Evolutionary conservation across 345 rosid genomes (phyloP).

Genomic region (Brassica carinata): DNA sequence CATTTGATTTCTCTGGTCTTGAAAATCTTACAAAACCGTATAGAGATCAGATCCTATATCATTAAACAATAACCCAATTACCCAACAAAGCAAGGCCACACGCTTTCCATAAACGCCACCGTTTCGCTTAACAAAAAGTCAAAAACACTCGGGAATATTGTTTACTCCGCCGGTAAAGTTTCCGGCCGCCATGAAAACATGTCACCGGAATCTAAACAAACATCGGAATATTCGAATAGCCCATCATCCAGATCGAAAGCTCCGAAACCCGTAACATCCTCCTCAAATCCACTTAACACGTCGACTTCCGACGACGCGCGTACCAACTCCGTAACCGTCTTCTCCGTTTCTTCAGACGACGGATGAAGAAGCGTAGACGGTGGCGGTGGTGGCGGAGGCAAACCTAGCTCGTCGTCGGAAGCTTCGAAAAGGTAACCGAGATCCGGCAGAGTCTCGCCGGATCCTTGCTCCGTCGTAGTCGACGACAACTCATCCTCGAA

Average conservation of each 20-base stretch:
- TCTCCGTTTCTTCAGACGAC: constrained; percentile 30
- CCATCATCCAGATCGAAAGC: constrained; percentile 54
- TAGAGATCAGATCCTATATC: background rate
- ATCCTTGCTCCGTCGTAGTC: constrained; percentile 16
- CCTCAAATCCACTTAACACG: constrained; percentile 47
- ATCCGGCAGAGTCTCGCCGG: constrained; percentile 49
- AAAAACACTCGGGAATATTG: background rate
- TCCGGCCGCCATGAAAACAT: constrained; percentile 54
- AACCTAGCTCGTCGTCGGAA: constrained; percentile 82
- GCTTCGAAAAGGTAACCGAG: constrained; percentile 77
- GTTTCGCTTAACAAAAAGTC: background rate
- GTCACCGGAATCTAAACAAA: constrained; percentile 44
- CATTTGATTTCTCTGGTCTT: constrained; percentile 1
- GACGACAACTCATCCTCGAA: constrained; percentile 41
- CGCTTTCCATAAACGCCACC: constrained; percentile 22
- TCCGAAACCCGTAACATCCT: constrained; percentile 47
- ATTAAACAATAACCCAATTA: background rate
- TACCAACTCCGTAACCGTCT: constrained; percentile 34
- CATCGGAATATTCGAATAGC: constrained; percentile 56
- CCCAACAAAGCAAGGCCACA: background rate
- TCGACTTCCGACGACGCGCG: constrained; percentile 31
- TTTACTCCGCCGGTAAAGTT: constrained; percentile 53
- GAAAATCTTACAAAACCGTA: constrained; percentile 1
- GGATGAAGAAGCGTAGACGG: background rate
- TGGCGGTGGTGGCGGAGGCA: constrained; percentile 49